Evolutionary conservation across 2,329 filamentous ascomycete genomes (phyloP).

Genomic region (Xylaria sp.): DNA sequence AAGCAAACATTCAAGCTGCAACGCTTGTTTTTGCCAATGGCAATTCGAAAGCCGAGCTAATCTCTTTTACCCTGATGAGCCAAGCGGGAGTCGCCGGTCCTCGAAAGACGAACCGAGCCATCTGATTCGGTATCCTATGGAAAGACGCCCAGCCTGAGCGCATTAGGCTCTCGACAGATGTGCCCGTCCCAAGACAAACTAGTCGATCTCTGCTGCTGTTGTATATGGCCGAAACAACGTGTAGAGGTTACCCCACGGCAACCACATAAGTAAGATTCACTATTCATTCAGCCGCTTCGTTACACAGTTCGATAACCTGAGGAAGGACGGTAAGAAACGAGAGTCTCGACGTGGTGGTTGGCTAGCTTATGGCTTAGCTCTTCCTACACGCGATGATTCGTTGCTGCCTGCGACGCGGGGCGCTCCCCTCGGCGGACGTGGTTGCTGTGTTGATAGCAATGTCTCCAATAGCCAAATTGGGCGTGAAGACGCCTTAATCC

Average conservation of each 20-base stretch:
- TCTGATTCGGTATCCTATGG: not conserved
- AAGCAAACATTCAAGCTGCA: not conserved
- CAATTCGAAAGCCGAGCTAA: not conserved
- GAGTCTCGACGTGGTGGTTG: not conserved
- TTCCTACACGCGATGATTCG: not conserved
- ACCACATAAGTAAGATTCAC: not conserved
- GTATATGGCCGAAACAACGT: slow-evolving; percentile 4
- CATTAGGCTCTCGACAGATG: not conserved
- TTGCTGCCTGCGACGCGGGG: slow-evolving; percentile 23
- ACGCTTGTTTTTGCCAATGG: not conserved
- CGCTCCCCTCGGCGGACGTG: slow-evolving; percentile 14
- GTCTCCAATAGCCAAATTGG: slow-evolving; percentile 6
- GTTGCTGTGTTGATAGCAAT: not conserved
- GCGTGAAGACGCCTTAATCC: not conserved
- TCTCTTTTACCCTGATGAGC: not conserved
- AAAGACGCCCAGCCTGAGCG: not conserved
- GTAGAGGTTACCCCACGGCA: not conserved
- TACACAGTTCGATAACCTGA: not conserved
- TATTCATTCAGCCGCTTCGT: slow-evolving; percentile 16
- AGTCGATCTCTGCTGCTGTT: slow-evolving; percentile 2
- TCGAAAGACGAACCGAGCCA: not conserved
- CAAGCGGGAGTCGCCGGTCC: not conserved
- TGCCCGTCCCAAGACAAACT: not conserved
- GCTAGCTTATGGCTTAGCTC: slow-evolving; percentile 1
- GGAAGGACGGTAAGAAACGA: not conserved